Base-by-base conservation (phyloP, 148 eudicot species). In the Salicornia ramosissima region DNA sequence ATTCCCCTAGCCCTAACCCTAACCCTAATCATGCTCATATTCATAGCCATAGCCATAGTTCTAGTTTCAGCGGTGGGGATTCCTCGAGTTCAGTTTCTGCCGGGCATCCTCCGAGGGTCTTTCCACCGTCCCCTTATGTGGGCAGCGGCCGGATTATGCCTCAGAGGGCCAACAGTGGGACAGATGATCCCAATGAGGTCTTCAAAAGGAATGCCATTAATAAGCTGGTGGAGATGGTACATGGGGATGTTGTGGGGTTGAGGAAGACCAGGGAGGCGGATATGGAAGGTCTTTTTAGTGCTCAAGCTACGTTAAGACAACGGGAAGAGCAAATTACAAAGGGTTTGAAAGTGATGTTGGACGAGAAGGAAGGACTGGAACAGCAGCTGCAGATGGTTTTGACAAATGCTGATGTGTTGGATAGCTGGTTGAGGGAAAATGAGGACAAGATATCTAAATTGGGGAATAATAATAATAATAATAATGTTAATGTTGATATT, bases 401-500 rank as follows among this genome's bases (percentile, higher is more conserved):
- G 84, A 90, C 80, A 81, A 91, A 90, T 69, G 66, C 86, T 0
- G 98, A 94, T 75, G 81, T 88, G 43, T 46, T 88, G 80, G 97
- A 94, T 51, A 88, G 81, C 14, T 90, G 98, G 96, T 73, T 90
- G 79, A 90, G 85, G 70, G 96, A 87, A 68, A 93, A 93, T 49
- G 84, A 86, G 71, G 85, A 76, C 29, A 87, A 88, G 80, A 54
- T 77, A 84, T 80, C 58, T 1, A 81, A 77, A 16, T 22, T 57
- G 53, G 79, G 75, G 64, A 19, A 31, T 5, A n/a, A 36, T 36
- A 8, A 65, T 64, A 75, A 82, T 28, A 84, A 88, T 53, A 81
- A 85, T 30, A 97, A 94, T 64, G 85, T 0, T 11, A 69, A 65
- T 64, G 77, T 83, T 28, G 85, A 88, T 53, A 81, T 87, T 30